Evolutionary conservation across 305 asterid genomes (phyloP).

Genomic region (Nicotiana rustica): DNA sequence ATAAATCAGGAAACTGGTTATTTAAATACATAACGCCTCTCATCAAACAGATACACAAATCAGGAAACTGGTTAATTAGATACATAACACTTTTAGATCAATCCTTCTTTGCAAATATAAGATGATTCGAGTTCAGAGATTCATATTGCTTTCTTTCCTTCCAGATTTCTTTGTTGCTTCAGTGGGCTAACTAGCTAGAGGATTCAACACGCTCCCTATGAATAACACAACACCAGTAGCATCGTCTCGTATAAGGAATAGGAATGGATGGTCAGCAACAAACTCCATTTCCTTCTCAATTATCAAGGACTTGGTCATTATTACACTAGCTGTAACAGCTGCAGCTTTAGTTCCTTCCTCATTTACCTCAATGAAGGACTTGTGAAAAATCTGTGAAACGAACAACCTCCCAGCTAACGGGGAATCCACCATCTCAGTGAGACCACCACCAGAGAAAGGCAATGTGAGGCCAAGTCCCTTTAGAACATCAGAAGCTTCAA

Average conservation of each 20-base stretch:
- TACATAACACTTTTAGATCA: background rate
- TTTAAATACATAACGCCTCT: background rate
- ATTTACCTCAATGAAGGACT: slow-evolving; percentile 45
- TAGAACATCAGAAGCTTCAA: slow-evolving; percentile 71
- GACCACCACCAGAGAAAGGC: slow-evolving; percentile 62
- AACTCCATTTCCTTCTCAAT: slow-evolving; percentile 54
- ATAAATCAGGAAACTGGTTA: background rate
- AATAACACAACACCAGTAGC: slow-evolving; percentile 66
- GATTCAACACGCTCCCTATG: slow-evolving; percentile 59
- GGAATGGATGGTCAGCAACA: slow-evolving; percentile 84
- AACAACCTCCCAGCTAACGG: slow-evolving; percentile 31
- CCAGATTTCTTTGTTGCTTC: background rate
- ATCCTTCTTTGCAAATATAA: background rate
- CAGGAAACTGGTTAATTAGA: no score
- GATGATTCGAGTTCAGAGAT: background rate
- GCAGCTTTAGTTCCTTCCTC: slow-evolving; percentile 96
- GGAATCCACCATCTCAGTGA: slow-evolving; percentile 73
- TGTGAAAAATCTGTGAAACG: slow-evolving; percentile 72
- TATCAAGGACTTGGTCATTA: background rate
- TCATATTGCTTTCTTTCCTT: background rate
- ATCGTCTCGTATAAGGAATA: slow-evolving; percentile 71
- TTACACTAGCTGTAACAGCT: slow-evolving; percentile 57
- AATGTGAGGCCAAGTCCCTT: slow-evolving; percentile 56
- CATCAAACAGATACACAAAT: background rate
- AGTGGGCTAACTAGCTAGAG: slow-evolving; percentile 35